Evolutionary conservation across 2,329 filamentous ascomycete genomes (phyloP).

Genomic region (Penicillium sclerotigenum): DNA sequence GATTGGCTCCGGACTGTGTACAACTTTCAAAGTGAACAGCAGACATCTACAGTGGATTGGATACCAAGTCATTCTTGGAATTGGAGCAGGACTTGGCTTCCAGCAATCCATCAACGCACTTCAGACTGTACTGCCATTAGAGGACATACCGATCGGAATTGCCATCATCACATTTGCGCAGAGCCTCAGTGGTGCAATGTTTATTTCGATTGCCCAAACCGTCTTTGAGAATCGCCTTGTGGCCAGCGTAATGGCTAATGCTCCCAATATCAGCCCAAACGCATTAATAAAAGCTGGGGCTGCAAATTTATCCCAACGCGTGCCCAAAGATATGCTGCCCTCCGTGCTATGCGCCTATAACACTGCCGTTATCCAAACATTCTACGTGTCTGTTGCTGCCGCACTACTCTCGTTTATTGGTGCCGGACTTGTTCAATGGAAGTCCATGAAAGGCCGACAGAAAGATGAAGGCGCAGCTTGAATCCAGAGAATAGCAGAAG

Average conservation of each 20-base stretch:
- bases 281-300: slow-evolving; percentile 36
- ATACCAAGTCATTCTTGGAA: slow-evolving; percentile 37
- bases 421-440: slow-evolving; percentile 39
- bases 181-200: slow-evolving; percentile 38
- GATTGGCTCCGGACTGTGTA: slow-evolving; percentile 36
- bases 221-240: slow-evolving; percentile 38
- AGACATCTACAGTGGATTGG: slow-evolving; percentile 35
- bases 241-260: slow-evolving; percentile 21
- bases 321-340: slow-evolving; percentile 27
- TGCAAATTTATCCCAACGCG: slow-evolving; percentile 31
- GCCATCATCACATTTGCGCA: slow-evolving; percentile 39
- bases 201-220: slow-evolving; percentile 39
- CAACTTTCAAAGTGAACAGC: slow-evolving; percentile 34
- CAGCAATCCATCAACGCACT: slow-evolving; percentile 37
- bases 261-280: slow-evolving; percentile 26
- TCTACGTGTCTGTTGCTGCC: slow-evolving; percentile 39
- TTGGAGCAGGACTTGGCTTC: slow-evolving; percentile 37
- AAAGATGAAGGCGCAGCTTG: slow-evolving; percentile 1
- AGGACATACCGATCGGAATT: slow-evolving; percentile 37
- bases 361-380: slow-evolving; percentile 36
- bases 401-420: slow-evolving; percentile 32
- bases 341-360: slow-evolving; percentile 40
- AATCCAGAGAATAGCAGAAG: not conserved
- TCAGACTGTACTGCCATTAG: slow-evolving; percentile 33
- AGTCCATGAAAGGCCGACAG: slow-evolving; percentile 31